Evolutionary conservation across 805 yeast genomes (phyloP).

Genomic region (Babjeviella inositovora): DNA sequence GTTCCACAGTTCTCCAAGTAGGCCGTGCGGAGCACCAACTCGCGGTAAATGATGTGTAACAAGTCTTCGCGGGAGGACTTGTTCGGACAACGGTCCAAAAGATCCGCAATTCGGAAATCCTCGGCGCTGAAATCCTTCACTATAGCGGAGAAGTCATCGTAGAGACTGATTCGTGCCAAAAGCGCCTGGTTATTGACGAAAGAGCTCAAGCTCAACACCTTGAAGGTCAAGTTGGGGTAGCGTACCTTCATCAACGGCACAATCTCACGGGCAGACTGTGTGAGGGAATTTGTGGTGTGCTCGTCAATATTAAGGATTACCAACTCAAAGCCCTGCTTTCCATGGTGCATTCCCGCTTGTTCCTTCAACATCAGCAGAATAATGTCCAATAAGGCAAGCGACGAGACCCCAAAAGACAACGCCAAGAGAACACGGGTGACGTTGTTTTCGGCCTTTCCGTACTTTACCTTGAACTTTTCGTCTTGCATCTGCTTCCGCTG

Average conservation of each 20-base stretch:
- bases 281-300: no score
- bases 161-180: slow-evolving; percentile 14
- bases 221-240: slow-evolving; percentile 20
- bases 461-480: slow-evolving; percentile 61
- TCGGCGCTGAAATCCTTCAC: slow-evolving; percentile 2
- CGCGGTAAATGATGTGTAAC: slow-evolving; percentile 23
- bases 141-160: slow-evolving; percentile 10
- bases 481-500: slow-evolving; percentile 66
- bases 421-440: slow-evolving; percentile 37
- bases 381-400: slow-evolving; percentile 56
- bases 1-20: slow-evolving; percentile 25
- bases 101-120: slow-evolving; percentile 8
- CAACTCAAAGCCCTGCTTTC: slow-evolving; percentile 52
- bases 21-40: slow-evolving; percentile 31
- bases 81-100: slow-evolving; percentile 22
- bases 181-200: slow-evolving; percentile 14
- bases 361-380: slow-evolving; percentile 42
- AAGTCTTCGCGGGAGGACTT: slow-evolving; percentile 59
- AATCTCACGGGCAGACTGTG: slow-evolving; percentile 7
- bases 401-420: slow-evolving; percentile 50
- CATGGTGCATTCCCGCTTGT: slow-evolving; percentile 45
- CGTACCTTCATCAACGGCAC: no score
- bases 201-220: slow-evolving; percentile 21
- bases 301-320: slow-evolving; percentile 33
- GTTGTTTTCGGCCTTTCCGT: slow-evolving; percentile 19